Conservation (phyloP, 163 green algal species). For the Chlorella variabilis region DNA sequence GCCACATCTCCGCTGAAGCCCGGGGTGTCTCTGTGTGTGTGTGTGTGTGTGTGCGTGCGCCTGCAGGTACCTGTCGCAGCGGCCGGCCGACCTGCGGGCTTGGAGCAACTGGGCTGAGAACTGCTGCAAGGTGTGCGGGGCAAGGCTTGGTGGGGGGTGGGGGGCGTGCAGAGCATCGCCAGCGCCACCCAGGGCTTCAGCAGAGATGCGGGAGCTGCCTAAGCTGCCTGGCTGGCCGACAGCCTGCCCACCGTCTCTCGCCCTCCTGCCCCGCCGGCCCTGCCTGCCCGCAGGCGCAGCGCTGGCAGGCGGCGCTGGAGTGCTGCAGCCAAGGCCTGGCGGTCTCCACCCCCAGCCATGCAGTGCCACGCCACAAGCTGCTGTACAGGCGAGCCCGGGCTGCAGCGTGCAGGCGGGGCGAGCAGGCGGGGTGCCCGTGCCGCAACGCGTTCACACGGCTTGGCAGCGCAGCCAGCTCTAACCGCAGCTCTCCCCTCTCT, state of each 20-base stretch:
- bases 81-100: constrained; percentile 15
- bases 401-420: background rate
- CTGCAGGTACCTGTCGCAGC: constrained; percentile 29
- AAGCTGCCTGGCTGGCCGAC: too few relatives aligned
- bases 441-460: background rate
- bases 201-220: too few relatives aligned
- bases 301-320: constrained; percentile 18
- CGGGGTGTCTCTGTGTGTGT: too few relatives aligned
- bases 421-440: background rate
- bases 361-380: constrained; percentile 8
- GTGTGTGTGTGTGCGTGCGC: too few relatives aligned
- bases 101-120: constrained; percentile 36
- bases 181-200: too few relatives aligned
- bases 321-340: constrained; percentile 11
- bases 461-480: too few relatives aligned
- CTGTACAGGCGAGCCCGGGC: background rate
- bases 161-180: background rate
- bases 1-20: background rate
- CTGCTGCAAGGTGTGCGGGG: background rate
- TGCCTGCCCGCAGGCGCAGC: constrained; percentile 8
- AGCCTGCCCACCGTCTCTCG: background rate
- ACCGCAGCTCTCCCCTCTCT: too few relatives aligned
- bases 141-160: background rate
- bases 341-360: constrained; percentile 1
- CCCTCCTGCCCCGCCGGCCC: too few relatives aligned